phyloP scores from a whole-genome alignment of 75 land plant genomes.

The Picea glauca region DNA sequence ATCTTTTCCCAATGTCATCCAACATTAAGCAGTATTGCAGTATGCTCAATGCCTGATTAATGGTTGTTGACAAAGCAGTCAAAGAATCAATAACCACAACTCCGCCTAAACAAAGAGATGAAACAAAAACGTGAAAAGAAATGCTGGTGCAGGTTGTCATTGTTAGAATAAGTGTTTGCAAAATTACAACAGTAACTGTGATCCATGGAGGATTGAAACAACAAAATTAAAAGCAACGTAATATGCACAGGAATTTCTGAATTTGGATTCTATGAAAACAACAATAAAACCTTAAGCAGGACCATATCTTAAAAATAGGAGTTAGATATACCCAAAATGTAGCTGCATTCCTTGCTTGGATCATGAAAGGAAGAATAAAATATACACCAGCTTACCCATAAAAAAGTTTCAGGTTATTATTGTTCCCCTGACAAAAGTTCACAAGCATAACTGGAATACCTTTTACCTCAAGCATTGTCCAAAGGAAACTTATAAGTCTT shows the following conservation, averaged over 20 bases:
- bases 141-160: not conserved
- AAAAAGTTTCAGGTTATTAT: not conserved
- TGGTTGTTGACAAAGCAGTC: not conserved
- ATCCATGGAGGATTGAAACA: not conserved
- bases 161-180: not conserved
- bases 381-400: not conserved
- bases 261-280: not conserved
- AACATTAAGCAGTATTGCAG: too few species aligned
- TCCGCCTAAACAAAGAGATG: not conserved
- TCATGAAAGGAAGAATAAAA: not conserved
- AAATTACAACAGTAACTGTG: not conserved
- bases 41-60: too few species aligned
- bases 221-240: not conserved
- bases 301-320: not conserved
- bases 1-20: too few species aligned
- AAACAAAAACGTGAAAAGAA: not conserved
- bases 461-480: not conserved
- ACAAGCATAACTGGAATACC: not conserved
- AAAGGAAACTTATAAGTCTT: slow-evolving; percentile 2
- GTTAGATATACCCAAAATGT: not conserved
- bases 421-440: not conserved
- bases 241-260: not conserved
- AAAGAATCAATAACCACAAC: not conserved
- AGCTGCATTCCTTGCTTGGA: not conserved
- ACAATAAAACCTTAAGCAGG: not conserved